phyloP scores from a whole-genome alignment of 768 basidiomycete genomes.

The Kwoniella sp. region DNA sequence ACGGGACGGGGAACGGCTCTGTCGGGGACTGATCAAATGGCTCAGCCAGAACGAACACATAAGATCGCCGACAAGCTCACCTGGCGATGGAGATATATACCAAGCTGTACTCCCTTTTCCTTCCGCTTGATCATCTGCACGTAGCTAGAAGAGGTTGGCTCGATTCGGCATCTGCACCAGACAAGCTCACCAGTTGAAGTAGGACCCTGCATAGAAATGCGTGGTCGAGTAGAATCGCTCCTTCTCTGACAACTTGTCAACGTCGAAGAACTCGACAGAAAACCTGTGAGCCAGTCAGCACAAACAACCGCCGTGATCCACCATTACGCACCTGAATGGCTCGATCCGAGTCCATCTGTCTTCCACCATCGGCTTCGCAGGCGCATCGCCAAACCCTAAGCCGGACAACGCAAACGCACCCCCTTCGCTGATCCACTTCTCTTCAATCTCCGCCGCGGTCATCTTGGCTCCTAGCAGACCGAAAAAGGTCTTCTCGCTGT shows the following conservation, averaged over 20 bases:
- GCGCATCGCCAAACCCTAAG: conserved; percentile 1
- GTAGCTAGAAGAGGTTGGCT: conserved; percentile 62
- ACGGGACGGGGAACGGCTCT: conserved; percentile 71
- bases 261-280: conserved; percentile 84
- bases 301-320: not conserved
- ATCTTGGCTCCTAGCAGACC: conserved; percentile 32
- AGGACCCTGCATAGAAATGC: conserved; percentile 81
- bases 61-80: not conserved
- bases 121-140: conserved; percentile 85
- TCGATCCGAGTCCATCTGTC: conserved; percentile 48
- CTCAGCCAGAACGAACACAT: not conserved
- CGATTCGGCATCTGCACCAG: too few species aligned
- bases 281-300: conserved; percentile 46
- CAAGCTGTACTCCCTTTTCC: conserved; percentile 61
- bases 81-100: conserved; percentile 84
- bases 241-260: conserved; percentile 77
- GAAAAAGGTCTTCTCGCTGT: conserved; percentile 47
- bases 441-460: conserved; percentile 25
- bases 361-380: not conserved
- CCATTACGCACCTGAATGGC: conserved; percentile 60
- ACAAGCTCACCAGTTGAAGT: conserved; percentile 54
- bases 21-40: conserved; percentile 58
- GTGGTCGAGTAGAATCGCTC: conserved; percentile 76
- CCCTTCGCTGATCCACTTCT: conserved; percentile 16
- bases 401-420: not conserved